Conservation (phyloP, 768 basidiomycete species). For the Serendipita sp. region DNA sequence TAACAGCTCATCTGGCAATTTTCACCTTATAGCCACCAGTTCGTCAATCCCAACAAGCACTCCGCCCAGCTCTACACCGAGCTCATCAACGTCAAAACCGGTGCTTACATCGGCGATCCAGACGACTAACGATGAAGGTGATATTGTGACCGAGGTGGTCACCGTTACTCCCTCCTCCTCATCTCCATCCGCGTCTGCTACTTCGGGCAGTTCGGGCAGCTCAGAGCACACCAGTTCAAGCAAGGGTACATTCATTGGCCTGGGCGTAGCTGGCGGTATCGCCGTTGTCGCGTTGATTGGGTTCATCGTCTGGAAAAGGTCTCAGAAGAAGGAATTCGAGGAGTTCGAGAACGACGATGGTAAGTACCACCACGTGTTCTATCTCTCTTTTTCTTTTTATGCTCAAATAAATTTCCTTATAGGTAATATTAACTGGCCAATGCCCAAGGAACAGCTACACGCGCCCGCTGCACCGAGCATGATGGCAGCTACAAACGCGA, state of each 20-base stretch:
- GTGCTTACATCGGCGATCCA: not conserved
- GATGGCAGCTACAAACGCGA: constrained; percentile 18
- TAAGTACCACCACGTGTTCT: constrained; percentile 23
- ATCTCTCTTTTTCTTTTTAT: not conserved
- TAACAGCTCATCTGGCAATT: not conserved
- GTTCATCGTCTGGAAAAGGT: constrained; percentile 79
- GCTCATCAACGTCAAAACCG: constrained; percentile 1
- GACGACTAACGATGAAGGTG: constrained; percentile 8
- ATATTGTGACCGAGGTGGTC: not conserved
- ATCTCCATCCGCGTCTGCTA: constrained; percentile 8
- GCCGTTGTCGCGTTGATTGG: constrained; percentile 51
- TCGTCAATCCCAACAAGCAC: constrained; percentile 12
- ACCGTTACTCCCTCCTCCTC: not conserved
- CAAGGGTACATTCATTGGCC: constrained; percentile 34
- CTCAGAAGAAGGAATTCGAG: constrained; percentile 47
- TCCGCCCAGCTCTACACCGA: not conserved
- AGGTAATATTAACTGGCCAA: constrained; percentile 87
- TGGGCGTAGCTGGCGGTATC: constrained; percentile 68
- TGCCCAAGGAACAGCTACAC: constrained; percentile 50
- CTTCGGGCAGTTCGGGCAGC: not conserved
- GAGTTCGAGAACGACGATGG: constrained; percentile 55
- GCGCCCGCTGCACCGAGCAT: constrained; percentile 31
- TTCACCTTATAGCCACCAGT: constrained; percentile 15
- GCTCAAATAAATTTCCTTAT: constrained; percentile 5
- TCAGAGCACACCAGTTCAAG: constrained; percentile 3